Base-by-base conservation (phyloP, 2,329 filamentous ascomycete species). In the Colletotrichum costaricense region DNA sequence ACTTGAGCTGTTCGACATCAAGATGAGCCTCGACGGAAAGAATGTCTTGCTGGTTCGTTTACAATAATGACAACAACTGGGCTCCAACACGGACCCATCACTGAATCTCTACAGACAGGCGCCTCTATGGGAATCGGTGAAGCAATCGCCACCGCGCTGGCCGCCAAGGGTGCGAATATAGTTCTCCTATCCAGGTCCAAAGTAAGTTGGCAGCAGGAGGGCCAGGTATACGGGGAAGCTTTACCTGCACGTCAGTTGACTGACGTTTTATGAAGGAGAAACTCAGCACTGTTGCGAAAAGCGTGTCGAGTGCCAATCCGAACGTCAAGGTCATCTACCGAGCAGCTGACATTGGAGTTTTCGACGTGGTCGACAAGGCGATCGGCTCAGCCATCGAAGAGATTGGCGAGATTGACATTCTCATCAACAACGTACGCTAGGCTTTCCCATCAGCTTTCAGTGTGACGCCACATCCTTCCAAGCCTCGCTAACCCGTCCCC, bases 101-200 rank as follows among this genome's bases (percentile, higher is more conserved):
- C 33, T n/a, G 16, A 42, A 1, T 14, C n/a, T 42, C 11, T 16
- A 26, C 16, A 65, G 77, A 86, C 81, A 1, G 83, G 83, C n/a
- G 84, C 82, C 26, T 84, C 81, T 2, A 86, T 85, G 84, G 85
- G 85, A 55, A 87, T 88, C 46, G 86, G 86, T 22, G 82, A 82
- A 56, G 80, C 83, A 5, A 86, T 87, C 28, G 84, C 85, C 7
- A 75, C 76, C 5, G 76, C 81, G 4, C 76, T 86, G 4, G 85
- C 83, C 14, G 74, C 78, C 14, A 79, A 82, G 62, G 80, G 81
- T 2, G 83, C 82, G 5, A 85, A 83, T 14, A 69, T 87, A 5
- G 80, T 84, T n/a, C 82, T 88, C 1, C 76, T 86, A 49, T 80
- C 85, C 1, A 80, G 85, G 16, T 84, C 83, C 8, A 74, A 78